A percentile compares a stretch with the other conserved stretches of the same genome.
Evolutionary conservation across 2,329 filamentous ascomycete genomes (phyloP).

Genomic region (Phialophora chinensis): DNA sequence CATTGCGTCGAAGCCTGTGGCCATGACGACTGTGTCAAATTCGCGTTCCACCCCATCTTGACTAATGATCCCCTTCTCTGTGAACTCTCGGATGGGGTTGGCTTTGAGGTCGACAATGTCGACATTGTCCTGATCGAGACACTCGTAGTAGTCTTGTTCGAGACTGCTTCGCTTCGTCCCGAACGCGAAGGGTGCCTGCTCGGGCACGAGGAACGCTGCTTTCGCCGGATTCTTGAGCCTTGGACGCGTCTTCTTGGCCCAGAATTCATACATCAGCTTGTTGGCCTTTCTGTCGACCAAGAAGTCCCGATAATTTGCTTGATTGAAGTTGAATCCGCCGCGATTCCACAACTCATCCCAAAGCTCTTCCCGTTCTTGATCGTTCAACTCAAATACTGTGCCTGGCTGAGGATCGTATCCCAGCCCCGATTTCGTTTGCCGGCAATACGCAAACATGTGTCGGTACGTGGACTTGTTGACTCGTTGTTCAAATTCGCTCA

Average conservation of each 20-base stretch:
- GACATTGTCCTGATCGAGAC: too few relatives aligned
- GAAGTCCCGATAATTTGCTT: conserved; percentile 57
- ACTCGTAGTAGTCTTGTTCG: conserved; percentile 49
- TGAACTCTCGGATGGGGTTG: conserved; percentile 47
- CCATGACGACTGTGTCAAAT: conserved; percentile 40
- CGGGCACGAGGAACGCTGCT: conserved; percentile 60
- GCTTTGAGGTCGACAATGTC: conserved; percentile 53
- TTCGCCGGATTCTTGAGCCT: conserved; percentile 58
- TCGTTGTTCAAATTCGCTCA: conserved; percentile 39
- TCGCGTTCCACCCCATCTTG: background rate
- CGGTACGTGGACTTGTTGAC: conserved; percentile 14
- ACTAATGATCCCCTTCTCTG: conserved; percentile 41
- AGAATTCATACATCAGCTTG: conserved; percentile 60
- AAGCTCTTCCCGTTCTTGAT: conserved; percentile 47
- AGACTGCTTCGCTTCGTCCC: conserved; percentile 57
- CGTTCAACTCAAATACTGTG: conserved; percentile 35
- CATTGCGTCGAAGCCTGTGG: conserved; percentile 51
- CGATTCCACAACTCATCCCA: conserved; percentile 57
- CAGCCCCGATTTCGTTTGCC: conserved; percentile 63
- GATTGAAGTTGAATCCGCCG: conserved; percentile 63
- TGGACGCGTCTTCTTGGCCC: conserved; percentile 58
- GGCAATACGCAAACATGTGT: conserved; percentile 41
- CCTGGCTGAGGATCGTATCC: conserved; percentile 61
- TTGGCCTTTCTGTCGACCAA: conserved; percentile 56
- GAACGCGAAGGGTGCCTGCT: conserved; percentile 57